Percentiles rank a stretch among this genome's conserved stretches.
phyloP scores from a whole-genome alignment of 352 stramenopile species.

The Peronospora farinosa region DNA sequence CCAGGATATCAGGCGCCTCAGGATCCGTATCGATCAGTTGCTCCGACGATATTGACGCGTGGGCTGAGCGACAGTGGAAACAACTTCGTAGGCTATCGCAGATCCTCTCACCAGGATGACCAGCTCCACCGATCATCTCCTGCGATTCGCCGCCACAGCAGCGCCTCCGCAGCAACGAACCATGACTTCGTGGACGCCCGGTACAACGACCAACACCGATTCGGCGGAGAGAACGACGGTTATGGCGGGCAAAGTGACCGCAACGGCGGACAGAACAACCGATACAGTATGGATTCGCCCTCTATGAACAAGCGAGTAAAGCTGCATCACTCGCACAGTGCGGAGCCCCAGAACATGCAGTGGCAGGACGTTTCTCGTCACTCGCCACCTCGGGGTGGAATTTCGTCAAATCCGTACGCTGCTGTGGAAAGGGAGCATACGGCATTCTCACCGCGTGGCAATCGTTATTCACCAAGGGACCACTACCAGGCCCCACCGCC shows the following conservation, averaged over 20 bases:
- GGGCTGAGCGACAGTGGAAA: slow-evolving; percentile 22
- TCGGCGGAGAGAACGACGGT: slow-evolving; percentile 14
- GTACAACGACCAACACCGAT: slow-evolving; percentile 26
- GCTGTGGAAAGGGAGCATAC: slow-evolving; percentile 26
- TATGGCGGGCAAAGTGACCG: slow-evolving; percentile 15
- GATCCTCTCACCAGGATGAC: slow-evolving; percentile 15
- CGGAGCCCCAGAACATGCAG: slow-evolving; percentile 42
- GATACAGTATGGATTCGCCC: slow-evolving; percentile 22
- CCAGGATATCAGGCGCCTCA: slow-evolving; percentile 17
- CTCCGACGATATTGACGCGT: slow-evolving; percentile 20
- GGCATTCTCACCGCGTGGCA: slow-evolving; percentile 22
- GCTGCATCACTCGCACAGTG: slow-evolving; percentile 57
- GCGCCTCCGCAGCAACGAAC: slow-evolving; percentile 23
- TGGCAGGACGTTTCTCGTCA: slow-evolving; percentile 29
- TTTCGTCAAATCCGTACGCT: slow-evolving; percentile 25
- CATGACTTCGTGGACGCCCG: slow-evolving; percentile 19
- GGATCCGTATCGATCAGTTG: slow-evolving; percentile 16
- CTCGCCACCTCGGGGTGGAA: slow-evolving; percentile 20
- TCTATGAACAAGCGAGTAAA: slow-evolving; percentile 47
- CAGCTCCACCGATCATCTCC: slow-evolving; percentile 15
- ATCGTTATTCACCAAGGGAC: slow-evolving; percentile 22
- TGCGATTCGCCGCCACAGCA: slow-evolving; percentile 44
- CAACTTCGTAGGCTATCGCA: slow-evolving; percentile 23
- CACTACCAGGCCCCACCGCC: slow-evolving; percentile 24
- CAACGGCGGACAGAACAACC: slow-evolving; percentile 18